Percentiles rank a stretch among this genome's conserved stretches.
These are phyloP conservation scores for Mastigamoeba balamuthi DNA, from an alignment of 78 protist genomes.

Conservation along the genomic window DNA sequence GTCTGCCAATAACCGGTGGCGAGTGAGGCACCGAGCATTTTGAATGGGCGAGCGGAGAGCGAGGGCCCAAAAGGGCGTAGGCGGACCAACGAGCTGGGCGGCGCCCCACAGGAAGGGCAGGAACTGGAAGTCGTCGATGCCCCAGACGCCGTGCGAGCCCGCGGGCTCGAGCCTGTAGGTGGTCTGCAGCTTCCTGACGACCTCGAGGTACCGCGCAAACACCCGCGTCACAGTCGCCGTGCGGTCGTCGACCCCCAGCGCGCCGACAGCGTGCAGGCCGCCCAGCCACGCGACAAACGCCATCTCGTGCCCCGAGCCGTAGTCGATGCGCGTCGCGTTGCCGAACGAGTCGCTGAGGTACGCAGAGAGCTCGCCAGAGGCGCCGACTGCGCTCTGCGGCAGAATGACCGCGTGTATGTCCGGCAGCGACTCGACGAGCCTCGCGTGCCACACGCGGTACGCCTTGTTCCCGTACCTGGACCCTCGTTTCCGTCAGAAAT, in stretches of 20 bases:
- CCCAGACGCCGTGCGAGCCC: constrained; percentile 96
- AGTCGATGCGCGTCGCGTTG: constrained; percentile 83
- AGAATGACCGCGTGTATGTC: neutral
- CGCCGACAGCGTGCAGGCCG: constrained; percentile 20
- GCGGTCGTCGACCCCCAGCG: constrained; percentile 9
- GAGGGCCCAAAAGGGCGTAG: neutral
- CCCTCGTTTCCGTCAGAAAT: neutral
- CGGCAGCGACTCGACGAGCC: neutral
- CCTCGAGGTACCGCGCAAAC: constrained; percentile 50
- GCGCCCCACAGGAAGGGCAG: constrained; percentile 89
- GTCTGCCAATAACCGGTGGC: no score
- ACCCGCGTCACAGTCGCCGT: constrained; percentile 23
- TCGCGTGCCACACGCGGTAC: neutral
- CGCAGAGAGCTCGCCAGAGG: constrained; percentile 51
- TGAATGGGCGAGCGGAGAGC: neutral
- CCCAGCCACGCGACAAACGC: constrained; percentile 27
- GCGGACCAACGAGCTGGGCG: constrained; percentile 62
- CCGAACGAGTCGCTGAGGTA: constrained; percentile 80
- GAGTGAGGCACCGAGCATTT: no score
- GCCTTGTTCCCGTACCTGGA: no score
- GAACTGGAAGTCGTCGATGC: constrained; percentile 93
- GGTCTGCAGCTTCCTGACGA: constrained; percentile 58
- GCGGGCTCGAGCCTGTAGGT: constrained; percentile 92
- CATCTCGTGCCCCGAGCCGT: constrained; percentile 97
- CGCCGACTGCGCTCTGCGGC: constrained; percentile 3